Conservation (phyloP, 306 rosid genomes). For the Prunus dulcis region DNA sequence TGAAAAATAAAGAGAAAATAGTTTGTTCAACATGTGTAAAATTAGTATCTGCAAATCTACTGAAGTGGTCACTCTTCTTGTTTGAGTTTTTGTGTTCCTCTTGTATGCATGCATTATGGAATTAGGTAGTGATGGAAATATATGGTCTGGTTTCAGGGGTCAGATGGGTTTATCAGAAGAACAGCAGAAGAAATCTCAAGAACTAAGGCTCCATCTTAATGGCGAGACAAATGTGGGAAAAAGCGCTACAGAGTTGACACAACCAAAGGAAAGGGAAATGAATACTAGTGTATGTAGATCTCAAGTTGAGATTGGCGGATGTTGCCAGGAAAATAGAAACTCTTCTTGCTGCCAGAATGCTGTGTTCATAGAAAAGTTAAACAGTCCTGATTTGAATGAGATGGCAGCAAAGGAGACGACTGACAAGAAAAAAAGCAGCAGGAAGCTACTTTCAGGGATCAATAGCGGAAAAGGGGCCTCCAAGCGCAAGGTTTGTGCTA, state of each 20-base stretch:
- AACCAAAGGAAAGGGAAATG: slow-evolving; percentile 19
- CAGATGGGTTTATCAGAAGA: slow-evolving; percentile 90
- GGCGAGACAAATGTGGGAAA: slow-evolving; percentile 40
- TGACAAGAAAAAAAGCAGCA: slow-evolving; percentile 38
- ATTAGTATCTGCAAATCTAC: not conserved
- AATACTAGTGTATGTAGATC: slow-evolving; percentile 14
- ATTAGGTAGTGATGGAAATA: not conserved
- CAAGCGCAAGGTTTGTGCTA: slow-evolving; percentile 44
- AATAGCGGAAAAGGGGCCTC: slow-evolving; percentile 53
- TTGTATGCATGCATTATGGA: not conserved
- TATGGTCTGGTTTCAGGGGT: slow-evolving; percentile 56
- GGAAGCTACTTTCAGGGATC: slow-evolving; percentile 35
- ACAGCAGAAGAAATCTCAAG: slow-evolving; percentile 57
- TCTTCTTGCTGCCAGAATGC: slow-evolving; percentile 59
- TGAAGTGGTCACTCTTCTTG: not conserved
- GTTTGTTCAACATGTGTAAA: not conserved
- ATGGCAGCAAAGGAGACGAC: slow-evolving; percentile 33
- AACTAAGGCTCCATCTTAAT: slow-evolving; percentile 50
- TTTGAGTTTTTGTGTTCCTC: not conserved
- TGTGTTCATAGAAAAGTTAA: slow-evolving; percentile 24
- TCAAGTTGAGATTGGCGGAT: slow-evolving; percentile 34
- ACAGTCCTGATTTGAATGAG: slow-evolving; percentile 36
- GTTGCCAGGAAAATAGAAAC: slow-evolving; percentile 58
- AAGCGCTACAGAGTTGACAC: slow-evolving; percentile 24
- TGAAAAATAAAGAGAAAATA: not conserved